A percentile compares a stretch with the other conserved stretches of the same genome.
These are phyloP conservation scores for Exophiala sp. DNA, from an alignment of 2,329 filamentous ascomycete genomes.

Conservation along the genomic window DNA sequence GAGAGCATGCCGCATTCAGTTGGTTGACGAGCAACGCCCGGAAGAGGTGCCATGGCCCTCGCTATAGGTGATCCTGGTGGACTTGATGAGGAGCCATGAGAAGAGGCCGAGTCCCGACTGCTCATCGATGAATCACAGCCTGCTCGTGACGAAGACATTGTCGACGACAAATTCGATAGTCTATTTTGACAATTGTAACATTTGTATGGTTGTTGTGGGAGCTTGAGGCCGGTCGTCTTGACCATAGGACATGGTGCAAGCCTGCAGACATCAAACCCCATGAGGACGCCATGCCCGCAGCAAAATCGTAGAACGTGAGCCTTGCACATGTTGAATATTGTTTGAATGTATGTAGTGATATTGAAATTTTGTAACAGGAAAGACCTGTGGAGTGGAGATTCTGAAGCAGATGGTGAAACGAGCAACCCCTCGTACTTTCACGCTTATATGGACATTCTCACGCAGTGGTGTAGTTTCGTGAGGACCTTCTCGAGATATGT, in stretches of 20 bases:
- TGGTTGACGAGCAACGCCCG: slow-evolving; percentile 23
- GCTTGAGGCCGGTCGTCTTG: slow-evolving; percentile 25
- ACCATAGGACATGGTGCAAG: slow-evolving; percentile 24
- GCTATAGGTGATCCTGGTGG: slow-evolving; percentile 21
- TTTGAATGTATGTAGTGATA: background rate
- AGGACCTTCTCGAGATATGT: background rate
- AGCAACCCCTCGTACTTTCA: slow-evolving; percentile 1
- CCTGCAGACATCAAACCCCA: slow-evolving; percentile 26
- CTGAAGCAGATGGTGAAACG: slow-evolving; percentile 2
- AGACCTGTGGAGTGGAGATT: slow-evolving; percentile 7
- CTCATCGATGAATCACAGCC: slow-evolving; percentile 22
- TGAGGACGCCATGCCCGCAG: slow-evolving; percentile 27
- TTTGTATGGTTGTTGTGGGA: slow-evolving; percentile 29
- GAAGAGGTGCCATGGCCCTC: slow-evolving; percentile 21
- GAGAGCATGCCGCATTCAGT: slow-evolving; percentile 19
- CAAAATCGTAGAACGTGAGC: slow-evolving; percentile 29
- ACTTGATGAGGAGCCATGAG: slow-evolving; percentile 7
- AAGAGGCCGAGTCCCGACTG: slow-evolving; percentile 21
- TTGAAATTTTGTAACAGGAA: background rate
- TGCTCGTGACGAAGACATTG: slow-evolving; percentile 13
- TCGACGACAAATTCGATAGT: slow-evolving; percentile 11
- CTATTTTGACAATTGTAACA: slow-evolving; percentile 29
- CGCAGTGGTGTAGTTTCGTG: background rate
- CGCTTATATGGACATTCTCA: slow-evolving; percentile 13
- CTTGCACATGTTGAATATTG: slow-evolving; percentile 25